Percentiles rank a stretch among this genome's conserved stretches.
phyloP scores from a whole-genome alignment of 106 monocot genomes.

The Triglochin maritima region DNA sequence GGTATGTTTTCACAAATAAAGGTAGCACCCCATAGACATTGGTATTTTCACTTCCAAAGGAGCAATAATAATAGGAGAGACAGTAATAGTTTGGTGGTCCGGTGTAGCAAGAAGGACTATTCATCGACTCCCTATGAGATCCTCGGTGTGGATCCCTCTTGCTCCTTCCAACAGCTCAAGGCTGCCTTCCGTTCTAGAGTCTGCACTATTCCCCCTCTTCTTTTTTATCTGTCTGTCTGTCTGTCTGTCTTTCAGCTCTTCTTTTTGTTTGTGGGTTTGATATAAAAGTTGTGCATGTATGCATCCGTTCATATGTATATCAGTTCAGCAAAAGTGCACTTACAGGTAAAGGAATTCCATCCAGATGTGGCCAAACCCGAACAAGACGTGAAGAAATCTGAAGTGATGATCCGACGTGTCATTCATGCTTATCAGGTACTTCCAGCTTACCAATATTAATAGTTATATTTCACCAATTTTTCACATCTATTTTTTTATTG shows the following conservation, averaged over 20 bases:
- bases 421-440: slow-evolving; percentile 67
- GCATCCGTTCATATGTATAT: too few relatives aligned
- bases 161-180: slow-evolving; percentile 53
- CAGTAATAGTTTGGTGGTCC: too few relatives aligned
- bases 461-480: background rate
- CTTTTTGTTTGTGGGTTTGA: background rate
- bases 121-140: slow-evolving; percentile 43
- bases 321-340: too few relatives aligned
- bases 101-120: too few relatives aligned
- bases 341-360: slow-evolving; percentile 77
- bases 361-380: slow-evolving; percentile 60
- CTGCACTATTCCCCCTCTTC: background rate
- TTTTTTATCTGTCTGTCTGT: background rate
- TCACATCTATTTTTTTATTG: background rate
- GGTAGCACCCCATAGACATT: too few relatives aligned
- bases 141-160: slow-evolving; percentile 61
- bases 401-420: slow-evolving; percentile 51
- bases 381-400: slow-evolving; percentile 26
- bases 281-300: too few relatives aligned
- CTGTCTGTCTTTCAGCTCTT: too few relatives aligned
- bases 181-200: slow-evolving; percentile 73
- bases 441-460: background rate
- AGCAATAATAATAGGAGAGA: too few relatives aligned
- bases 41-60: too few relatives aligned
- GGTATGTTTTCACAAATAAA: too few relatives aligned